Percentiles rank a stretch among this genome's conserved stretches.
Conservation (phyloP, 352 stramenopile species). For the Phytophthora ramorum region DNA sequence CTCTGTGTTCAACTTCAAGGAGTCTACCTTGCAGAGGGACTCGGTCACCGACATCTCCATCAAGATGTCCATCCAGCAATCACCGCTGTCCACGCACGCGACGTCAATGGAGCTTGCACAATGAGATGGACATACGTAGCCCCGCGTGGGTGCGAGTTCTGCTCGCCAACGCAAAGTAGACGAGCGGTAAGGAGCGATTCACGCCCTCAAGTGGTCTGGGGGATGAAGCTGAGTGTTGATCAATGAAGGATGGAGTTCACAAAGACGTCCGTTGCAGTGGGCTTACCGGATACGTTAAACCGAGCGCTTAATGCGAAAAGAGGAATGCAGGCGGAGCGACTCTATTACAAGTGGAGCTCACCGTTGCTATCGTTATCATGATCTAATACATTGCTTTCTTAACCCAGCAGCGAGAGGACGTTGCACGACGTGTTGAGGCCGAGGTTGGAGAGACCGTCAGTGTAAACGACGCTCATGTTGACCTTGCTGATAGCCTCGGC, state of each 20-base stretch:
- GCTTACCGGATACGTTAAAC: conserved; percentile 1
- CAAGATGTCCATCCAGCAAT: no score
- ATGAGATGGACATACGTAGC: no score
- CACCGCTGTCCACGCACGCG: no score
- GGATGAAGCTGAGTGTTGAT: not conserved
- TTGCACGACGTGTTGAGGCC: conserved; percentile 45
- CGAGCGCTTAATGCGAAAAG: not conserved
- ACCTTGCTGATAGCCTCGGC: conserved; percentile 46
- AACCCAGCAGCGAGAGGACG: conserved; percentile 41
- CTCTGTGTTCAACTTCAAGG: no score
- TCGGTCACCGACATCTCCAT: no score
- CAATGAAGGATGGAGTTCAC: conserved; percentile 16
- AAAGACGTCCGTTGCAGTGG: conserved; percentile 4
- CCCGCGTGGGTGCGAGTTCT: no score
- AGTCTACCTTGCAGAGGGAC: no score
- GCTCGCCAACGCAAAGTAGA: no score
- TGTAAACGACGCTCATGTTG: conserved; percentile 76
- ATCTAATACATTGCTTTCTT: conserved; percentile 26
- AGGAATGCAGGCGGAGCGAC: conserved; percentile 20
- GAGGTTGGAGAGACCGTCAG: conserved; percentile 51
- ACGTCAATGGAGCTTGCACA: no score
- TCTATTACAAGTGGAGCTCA: conserved; percentile 26
- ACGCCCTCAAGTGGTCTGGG: not conserved
- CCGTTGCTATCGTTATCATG: conserved; percentile 22
- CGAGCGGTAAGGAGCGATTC: no score